These are phyloP conservation scores for Bruguiera gymnorhiza DNA, from an alignment of 345 rosid species.

Conservation along the genomic window DNA sequence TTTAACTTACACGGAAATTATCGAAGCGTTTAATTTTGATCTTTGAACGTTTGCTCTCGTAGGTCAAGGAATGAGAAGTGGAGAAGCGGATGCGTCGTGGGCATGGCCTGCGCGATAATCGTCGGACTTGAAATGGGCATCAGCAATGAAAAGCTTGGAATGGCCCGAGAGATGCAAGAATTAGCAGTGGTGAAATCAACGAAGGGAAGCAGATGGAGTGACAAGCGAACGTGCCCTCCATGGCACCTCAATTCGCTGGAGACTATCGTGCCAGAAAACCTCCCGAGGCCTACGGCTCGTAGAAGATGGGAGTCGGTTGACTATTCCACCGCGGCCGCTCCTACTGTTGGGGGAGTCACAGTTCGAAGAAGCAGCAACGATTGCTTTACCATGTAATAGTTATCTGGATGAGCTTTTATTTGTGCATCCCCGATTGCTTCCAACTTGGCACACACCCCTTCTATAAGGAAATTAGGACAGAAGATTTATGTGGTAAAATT, in stretches of 20 bases:
- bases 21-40: background rate
- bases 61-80: conserved; percentile 28
- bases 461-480: too few relatives aligned
- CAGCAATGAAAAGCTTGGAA: background rate
- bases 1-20: background rate
- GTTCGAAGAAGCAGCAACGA: background rate
- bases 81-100: conserved; percentile 23
- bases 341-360: background rate
- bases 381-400: conserved; percentile 24
- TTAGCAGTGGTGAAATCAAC: background rate
- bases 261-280: conserved; percentile 41
- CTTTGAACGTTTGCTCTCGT: background rate
- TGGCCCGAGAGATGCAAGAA: background rate
- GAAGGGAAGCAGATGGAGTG: conserved; percentile 30
- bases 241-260: conserved; percentile 38
- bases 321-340: conserved; percentile 10
- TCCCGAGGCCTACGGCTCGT: conserved; percentile 36
- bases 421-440: too few relatives aligned
- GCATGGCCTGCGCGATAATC: conserved; percentile 32
- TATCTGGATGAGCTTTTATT: too few relatives aligned
- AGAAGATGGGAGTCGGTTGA: conserved; percentile 19
- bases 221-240: conserved; percentile 33
- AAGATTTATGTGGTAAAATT: too few relatives aligned
- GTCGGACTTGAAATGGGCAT: conserved; percentile 24
- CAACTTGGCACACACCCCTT: too few relatives aligned